Conservation (phyloP, 352 stramenopile species). For the Globisporangium uncinulatum region DNA sequence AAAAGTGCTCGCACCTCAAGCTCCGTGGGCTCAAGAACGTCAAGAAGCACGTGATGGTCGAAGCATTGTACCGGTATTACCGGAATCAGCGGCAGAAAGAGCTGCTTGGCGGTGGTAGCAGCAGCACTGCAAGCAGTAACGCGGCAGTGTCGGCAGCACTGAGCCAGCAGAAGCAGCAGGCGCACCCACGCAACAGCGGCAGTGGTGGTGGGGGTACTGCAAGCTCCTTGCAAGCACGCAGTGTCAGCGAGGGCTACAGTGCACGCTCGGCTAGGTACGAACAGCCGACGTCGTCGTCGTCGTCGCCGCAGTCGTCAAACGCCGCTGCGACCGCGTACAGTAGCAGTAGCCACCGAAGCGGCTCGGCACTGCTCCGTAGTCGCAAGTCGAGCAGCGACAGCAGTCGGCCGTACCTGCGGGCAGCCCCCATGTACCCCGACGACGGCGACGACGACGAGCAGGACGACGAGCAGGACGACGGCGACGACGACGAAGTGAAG, state of each 20-base stretch:
- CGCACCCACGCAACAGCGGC: conserved; percentile 4
- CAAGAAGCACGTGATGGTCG: conserved; percentile 85
- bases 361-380: neutral
- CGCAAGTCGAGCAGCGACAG: conserved; percentile 13
- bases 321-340: conserved; percentile 6
- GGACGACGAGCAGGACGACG: conserved; percentile 21
- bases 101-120: conserved; percentile 11
- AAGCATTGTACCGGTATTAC: conserved; percentile 75
- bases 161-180: conserved; percentile 6
- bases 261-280: conserved; percentile 1
- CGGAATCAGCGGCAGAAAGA: conserved; percentile 56
- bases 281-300: conserved; percentile 2
- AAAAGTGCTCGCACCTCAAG: conserved; percentile 79
- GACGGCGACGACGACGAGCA: conserved; percentile 13
- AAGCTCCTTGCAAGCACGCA: neutral
- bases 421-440: neutral
- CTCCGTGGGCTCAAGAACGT: conserved; percentile 78
- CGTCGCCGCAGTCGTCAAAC: conserved; percentile 2
- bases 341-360: conserved; percentile 10
- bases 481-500: conserved; percentile 31
- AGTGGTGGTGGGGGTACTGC: neutral
- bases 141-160: neutral
- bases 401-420: neutral
- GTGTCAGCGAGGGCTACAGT: neutral
- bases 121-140: conserved; percentile 1